phyloP scores from a whole-genome alignment of 2,329 filamentous ascomycete genomes.

The Monosporascus sp. region DNA sequence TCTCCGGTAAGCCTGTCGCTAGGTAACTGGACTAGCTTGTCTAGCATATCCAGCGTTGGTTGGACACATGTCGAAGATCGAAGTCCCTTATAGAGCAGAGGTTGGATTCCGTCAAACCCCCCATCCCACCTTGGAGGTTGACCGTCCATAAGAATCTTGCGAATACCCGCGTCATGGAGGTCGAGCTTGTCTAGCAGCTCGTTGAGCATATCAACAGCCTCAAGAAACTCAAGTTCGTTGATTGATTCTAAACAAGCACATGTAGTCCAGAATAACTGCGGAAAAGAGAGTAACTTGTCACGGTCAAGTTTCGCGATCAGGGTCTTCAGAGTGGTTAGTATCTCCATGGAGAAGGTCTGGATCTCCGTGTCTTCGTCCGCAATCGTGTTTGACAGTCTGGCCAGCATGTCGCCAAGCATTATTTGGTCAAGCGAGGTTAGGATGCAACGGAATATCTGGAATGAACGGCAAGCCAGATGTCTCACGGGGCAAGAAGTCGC shows the following conservation, averaged over 20 bases:
- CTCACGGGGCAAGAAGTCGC: constrained; percentile 94
- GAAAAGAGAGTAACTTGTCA: constrained; percentile 78
- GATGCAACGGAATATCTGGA: constrained; percentile 94
- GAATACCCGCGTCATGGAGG: constrained; percentile 62
- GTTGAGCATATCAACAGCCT: constrained; percentile 86
- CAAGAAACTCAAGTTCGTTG: constrained; percentile 90
- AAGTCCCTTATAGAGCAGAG: constrained; percentile 84
- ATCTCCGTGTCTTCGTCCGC: constrained; percentile 93
- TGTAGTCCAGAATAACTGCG: constrained; percentile 96
- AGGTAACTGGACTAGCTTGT: constrained; percentile 73
- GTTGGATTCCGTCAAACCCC: constrained; percentile 78
- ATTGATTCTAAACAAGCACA: constrained; percentile 96
- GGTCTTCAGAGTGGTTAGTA: constrained; percentile 86
- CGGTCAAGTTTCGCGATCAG: constrained; percentile 81
- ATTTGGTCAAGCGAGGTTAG: constrained; percentile 82
- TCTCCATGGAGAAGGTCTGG: constrained; percentile 96
- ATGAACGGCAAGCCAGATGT: constrained; percentile 92
- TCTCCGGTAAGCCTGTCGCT: constrained; percentile 77
- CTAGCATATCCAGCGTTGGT: constrained; percentile 69
- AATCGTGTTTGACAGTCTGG: constrained; percentile 90
- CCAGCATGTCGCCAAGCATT: constrained; percentile 97
- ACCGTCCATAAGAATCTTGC: constrained; percentile 68
- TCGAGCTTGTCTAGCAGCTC: constrained; percentile 81
- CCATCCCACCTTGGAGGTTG: constrained; percentile 87
- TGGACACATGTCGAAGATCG: constrained; percentile 80